Evolutionary conservation across 2,329 filamentous ascomycete genomes (phyloP), one percentile per base, ranked within the genome.

Genomic region (Fusarium beomiforme): DNA sequence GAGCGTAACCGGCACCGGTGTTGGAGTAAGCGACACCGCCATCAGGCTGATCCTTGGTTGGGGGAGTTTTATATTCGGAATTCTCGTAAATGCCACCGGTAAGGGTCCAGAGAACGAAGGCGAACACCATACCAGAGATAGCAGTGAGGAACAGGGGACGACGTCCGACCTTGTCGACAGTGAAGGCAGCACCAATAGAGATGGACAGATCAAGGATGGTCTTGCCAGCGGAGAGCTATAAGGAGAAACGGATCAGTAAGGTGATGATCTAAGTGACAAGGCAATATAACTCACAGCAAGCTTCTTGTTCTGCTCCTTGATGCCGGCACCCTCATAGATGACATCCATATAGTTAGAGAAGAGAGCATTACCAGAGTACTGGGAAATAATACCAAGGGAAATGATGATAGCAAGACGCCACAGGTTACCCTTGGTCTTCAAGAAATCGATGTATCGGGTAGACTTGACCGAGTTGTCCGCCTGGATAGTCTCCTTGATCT

Each of bases 331-430:
- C 42, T 85, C 81, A 79, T 91, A 91, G 70, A 92, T 85, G 61
- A 85, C 83, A 64, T 89, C 87, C 75, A 90, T 88, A 78, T 92
- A 92, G 80, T 92, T 91, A 69, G 86, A 89, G 76, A 92, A 88
- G 3, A 92, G 81, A 21, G 88, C 89, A 76, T 92, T 92, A 46
- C 90, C 90, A 56, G 86, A 89, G 81, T 90, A 92, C 79, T 92
- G 90, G 4, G 89, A 91, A 76, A 92, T 90, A 72, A 92, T 80
- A 75, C 89, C 90, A 21, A 92, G 83, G 1, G 88, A 90, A 43
- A 91, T 78, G 43, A 91, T 83, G 59, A 92, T 87, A 50, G 86
- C 83, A 46, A 92, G 81, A 14, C 90, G 85, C 83, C 89, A 89
- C 56, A 89, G 84, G 82, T 92, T 92, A 31, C 90, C 89, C 73